These are phyloP conservation scores for Conoideocrella luteorostrata DNA, from an alignment of 2,329 filamentous ascomycete species.

Conservation along the genomic window DNA sequence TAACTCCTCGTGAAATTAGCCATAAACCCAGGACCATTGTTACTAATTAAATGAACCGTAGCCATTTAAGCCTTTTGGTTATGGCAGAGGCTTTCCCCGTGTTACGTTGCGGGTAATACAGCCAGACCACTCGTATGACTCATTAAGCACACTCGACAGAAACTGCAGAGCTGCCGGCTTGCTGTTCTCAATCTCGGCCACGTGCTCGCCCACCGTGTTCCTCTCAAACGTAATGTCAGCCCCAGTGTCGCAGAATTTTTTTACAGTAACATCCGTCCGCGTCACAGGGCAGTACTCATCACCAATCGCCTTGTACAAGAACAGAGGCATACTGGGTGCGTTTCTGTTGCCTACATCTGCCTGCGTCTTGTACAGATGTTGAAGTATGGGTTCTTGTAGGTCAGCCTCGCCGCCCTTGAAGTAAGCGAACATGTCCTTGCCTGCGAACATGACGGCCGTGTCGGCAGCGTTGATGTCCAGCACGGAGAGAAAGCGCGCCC, in stretches of 20 bases:
- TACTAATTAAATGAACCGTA: no score
- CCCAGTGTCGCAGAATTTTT: slow-evolving; percentile 32
- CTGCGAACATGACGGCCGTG: slow-evolving; percentile 13
- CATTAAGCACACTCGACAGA: slow-evolving; percentile 13
- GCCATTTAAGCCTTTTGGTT: no score
- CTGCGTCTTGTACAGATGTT: slow-evolving; percentile 20
- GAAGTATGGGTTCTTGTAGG: slow-evolving; percentile 15
- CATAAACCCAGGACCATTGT: no score
- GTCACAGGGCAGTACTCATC: slow-evolving; percentile 38
- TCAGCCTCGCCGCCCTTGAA: slow-evolving; percentile 20
- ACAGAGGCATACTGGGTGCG: slow-evolving; percentile 39
- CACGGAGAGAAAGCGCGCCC: background rate
- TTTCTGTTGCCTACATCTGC: slow-evolving; percentile 28
- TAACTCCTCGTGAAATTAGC: no score
- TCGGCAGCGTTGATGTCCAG: background rate
- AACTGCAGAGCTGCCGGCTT: slow-evolving; percentile 2
- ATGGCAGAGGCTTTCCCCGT: no score
- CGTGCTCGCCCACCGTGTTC: slow-evolving; percentile 37
- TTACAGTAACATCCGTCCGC: slow-evolving; percentile 36
- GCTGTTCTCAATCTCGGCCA: slow-evolving; percentile 5
- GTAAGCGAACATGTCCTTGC: slow-evolving; percentile 21
- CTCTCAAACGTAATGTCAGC: slow-evolving; percentile 37
- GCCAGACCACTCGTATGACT: no score
- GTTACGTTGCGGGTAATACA: no score
- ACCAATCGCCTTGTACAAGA: slow-evolving; percentile 41